A percentile compares a stretch with the other conserved stretches of the same genome.
Evolutionary conservation across 345 rosid species (phyloP).

Genomic region (Ceriops tagal): DNA sequence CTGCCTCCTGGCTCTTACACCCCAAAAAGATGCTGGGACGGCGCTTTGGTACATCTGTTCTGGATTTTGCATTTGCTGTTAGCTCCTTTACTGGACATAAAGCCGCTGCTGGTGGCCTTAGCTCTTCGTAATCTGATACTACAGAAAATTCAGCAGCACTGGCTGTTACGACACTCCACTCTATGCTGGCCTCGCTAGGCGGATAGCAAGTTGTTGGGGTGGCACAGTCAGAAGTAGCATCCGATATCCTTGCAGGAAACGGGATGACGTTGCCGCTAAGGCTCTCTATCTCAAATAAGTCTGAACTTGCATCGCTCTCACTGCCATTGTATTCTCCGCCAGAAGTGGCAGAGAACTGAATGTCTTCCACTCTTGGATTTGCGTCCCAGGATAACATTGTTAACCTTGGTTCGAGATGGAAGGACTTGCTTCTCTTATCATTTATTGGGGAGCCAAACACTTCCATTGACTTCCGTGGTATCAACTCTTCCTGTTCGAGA

Average conservation of each 20-base stretch:
- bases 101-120: slow-evolving; percentile 23
- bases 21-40: slow-evolving; percentile 48
- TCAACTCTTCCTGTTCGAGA: slow-evolving; percentile 19
- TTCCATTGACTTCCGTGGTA: slow-evolving; percentile 48
- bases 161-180: slow-evolving; percentile 87
- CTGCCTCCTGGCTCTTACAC: slow-evolving; percentile 70
- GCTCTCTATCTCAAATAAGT: slow-evolving; percentile 84
- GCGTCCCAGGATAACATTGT: slow-evolving; percentile 49
- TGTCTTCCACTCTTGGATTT: slow-evolving; percentile 33
- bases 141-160: slow-evolving; percentile 70
- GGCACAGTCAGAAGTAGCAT: slow-evolving; percentile 42
- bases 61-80: slow-evolving; percentile 22
- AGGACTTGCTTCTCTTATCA: slow-evolving; percentile 31
- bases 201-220: slow-evolving; percentile 58
- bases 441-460: slow-evolving; percentile 55
- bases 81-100: slow-evolving; percentile 30
- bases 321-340: slow-evolving; percentile 33
- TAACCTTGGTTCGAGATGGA: slow-evolving; percentile 40
- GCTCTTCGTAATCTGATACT: slow-evolving; percentile 57
- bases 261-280: slow-evolving; percentile 56
- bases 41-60: slow-evolving; percentile 30
- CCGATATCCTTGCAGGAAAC: slow-evolving; percentile 50
- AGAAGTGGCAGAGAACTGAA: slow-evolving; percentile 17
- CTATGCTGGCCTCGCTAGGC: slow-evolving; percentile 88
- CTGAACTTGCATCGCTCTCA: slow-evolving; percentile 76